A percentile compares a stretch with the other conserved stretches of the same genome.
Evolutionary conservation across 2,329 filamentous ascomycete species (phyloP).

Genomic region (Hawksworthiomyces lignivorus): DNA sequence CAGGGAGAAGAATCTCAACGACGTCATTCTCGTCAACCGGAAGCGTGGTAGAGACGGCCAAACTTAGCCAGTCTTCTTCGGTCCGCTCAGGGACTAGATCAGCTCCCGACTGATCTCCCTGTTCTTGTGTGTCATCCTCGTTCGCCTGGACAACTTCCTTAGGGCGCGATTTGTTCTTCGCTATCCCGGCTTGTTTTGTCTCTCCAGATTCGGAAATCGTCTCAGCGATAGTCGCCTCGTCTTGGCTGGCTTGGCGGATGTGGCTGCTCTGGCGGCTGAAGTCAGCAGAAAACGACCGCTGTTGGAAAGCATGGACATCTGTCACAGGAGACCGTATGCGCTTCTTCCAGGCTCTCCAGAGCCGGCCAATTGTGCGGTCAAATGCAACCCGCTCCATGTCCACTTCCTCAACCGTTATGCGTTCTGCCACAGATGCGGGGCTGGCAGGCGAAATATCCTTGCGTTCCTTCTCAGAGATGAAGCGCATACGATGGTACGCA

Average conservation of each 20-base stretch:
- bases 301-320: slow-evolving; percentile 36
- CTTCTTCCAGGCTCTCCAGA: slow-evolving; percentile 97
- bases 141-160: neutral
- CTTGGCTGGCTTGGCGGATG: slow-evolving; percentile 30
- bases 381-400: slow-evolving; percentile 92
- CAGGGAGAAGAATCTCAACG: slow-evolving; percentile 73
- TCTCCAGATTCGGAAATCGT: slow-evolving; percentile 23
- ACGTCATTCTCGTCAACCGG: slow-evolving; percentile 61
- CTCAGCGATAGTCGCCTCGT: slow-evolving; percentile 29
- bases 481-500: slow-evolving; percentile 60
- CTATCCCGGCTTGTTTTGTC: slow-evolving; percentile 7
- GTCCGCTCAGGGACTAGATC: slow-evolving; percentile 1
- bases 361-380: slow-evolving; percentile 75
- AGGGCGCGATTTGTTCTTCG: neutral
- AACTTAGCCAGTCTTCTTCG: slow-evolving; percentile 32
- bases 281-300: slow-evolving; percentile 42
- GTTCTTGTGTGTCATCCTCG: slow-evolving; percentile 2
- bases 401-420: slow-evolving; percentile 75
- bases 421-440: slow-evolving; percentile 47
- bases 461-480: slow-evolving; percentile 51
- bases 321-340: slow-evolving; percentile 54
- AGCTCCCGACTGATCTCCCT: neutral
- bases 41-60: slow-evolving; percentile 57
- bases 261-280: slow-evolving; percentile 29
- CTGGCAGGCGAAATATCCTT: slow-evolving; percentile 35